phyloP scores from a whole-genome alignment of 2,329 filamentous ascomycete genomes.

The Podosphaera fusca region DNA sequence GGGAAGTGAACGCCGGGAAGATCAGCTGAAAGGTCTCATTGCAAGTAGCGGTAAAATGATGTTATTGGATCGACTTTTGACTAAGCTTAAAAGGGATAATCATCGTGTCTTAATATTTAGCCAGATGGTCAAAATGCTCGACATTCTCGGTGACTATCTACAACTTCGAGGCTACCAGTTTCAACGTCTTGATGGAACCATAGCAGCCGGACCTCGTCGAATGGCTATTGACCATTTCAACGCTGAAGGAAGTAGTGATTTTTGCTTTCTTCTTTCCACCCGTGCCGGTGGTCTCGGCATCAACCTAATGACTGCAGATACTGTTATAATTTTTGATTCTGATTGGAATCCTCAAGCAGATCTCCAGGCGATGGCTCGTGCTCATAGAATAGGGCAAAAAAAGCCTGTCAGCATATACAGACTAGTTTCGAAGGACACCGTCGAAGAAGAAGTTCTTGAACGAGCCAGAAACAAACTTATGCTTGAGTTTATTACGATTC shows the following conservation, averaged over 20 bases:
- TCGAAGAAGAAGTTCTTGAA: slow-evolving; percentile 93
- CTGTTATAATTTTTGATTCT: slow-evolving; percentile 91
- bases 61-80: slow-evolving; percentile 83
- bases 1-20: slow-evolving; percentile 62
- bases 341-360: slow-evolving; percentile 99
- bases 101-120: slow-evolving; percentile 96
- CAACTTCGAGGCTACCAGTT: slow-evolving; percentile 84
- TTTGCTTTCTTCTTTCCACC: slow-evolving; percentile 87
- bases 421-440: slow-evolving; percentile 90
- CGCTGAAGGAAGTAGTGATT: slow-evolving; percentile 83
- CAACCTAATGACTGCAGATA: slow-evolving; percentile 96
- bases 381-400: slow-evolving; percentile 92
- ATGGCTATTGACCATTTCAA: slow-evolving; percentile 98
- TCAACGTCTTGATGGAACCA: slow-evolving; percentile 85
- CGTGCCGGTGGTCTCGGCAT: slow-evolving; percentile 94
- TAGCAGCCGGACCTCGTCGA: slow-evolving; percentile 65
- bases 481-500: slow-evolving; percentile 91
- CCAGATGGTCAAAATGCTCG: slow-evolving; percentile 98
- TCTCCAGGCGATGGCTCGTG: slow-evolving; percentile 92
- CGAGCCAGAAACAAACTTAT: slow-evolving; percentile 92
- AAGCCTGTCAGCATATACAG: slow-evolving; percentile 91
- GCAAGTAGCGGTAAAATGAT: slow-evolving; percentile 99
- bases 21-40: slow-evolving; percentile 77
- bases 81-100: slow-evolving; percentile 78
- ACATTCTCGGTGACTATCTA: slow-evolving; percentile 86